phyloP scores from a whole-genome alignment of 75 land plant genomes.

The Chamaecyparis obtusa region DNA sequence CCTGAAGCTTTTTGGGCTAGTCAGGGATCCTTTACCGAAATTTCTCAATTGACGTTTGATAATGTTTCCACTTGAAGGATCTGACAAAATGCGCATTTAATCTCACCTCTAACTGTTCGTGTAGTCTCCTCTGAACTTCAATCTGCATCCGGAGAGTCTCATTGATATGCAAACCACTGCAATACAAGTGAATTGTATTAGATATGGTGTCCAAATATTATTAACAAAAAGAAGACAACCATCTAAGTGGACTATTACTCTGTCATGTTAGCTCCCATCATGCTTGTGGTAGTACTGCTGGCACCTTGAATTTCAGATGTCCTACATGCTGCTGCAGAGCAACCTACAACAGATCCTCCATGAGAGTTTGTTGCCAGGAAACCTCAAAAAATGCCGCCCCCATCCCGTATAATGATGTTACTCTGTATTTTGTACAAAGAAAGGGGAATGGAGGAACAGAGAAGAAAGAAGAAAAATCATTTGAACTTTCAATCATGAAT shows the following conservation, averaged over 20 bases:
- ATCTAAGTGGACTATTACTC: slow-evolving; percentile 35
- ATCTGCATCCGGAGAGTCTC: slow-evolving; percentile 76
- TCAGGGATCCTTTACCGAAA: neutral
- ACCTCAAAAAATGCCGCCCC: slow-evolving; percentile 14
- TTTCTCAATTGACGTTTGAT: too few relatives aligned
- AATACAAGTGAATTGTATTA: neutral
- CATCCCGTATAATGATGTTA: slow-evolving; percentile 16
- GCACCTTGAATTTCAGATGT: slow-evolving; percentile 31
- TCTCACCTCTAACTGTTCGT: slow-evolving; percentile 78
- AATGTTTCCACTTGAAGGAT: too few relatives aligned
- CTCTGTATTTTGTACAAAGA: slow-evolving; percentile 6
- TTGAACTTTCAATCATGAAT: slow-evolving; percentile 5
- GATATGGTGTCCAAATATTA: neutral
- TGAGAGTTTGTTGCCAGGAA: slow-evolving; percentile 13
- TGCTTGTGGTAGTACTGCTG: slow-evolving; percentile 16
- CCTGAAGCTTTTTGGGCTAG: neutral
- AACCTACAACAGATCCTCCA: slow-evolving; percentile 15
- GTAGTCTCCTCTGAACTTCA: slow-evolving; percentile 73
- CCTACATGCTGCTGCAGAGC: slow-evolving; percentile 23
- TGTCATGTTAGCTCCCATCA: slow-evolving; percentile 31
- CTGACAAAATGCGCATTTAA: neutral
- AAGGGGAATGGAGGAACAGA: neutral
- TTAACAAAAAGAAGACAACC: neutral
- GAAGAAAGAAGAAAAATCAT: slow-evolving; percentile 13
- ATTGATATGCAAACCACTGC: slow-evolving; percentile 50